These are phyloP conservation scores for Ceratobasidium sp. DNA, from an alignment of 1,284 basidiomycete genomes.

Conservation along the genomic window DNA sequence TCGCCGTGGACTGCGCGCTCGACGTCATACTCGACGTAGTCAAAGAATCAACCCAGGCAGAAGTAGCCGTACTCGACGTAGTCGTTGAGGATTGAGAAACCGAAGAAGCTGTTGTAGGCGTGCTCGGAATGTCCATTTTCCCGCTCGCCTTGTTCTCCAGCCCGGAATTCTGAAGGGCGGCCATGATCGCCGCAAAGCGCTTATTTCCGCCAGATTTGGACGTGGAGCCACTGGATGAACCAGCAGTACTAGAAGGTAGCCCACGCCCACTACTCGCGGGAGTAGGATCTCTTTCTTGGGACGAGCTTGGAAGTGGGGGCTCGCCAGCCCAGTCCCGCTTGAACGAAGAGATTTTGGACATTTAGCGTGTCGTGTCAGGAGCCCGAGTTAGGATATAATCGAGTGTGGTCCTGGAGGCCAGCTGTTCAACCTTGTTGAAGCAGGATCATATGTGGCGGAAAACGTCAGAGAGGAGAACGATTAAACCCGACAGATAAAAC, in stretches of 20 bases:
- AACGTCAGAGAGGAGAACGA: background rate
- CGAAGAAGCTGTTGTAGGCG: background rate
- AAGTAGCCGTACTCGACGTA: background rate
- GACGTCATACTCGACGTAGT: constrained; percentile 4
- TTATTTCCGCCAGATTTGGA: constrained; percentile 5
- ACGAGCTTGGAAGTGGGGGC: background rate
- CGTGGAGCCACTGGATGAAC: background rate
- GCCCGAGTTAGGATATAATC: background rate
- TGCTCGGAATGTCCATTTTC: background rate
- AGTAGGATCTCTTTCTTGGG: background rate
- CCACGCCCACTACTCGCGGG: background rate
- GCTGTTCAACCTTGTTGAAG: background rate
- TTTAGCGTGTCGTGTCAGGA: background rate
- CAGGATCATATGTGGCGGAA: constrained; percentile 1
- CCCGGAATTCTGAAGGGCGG: constrained; percentile 7
- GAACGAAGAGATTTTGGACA: constrained; percentile 36
- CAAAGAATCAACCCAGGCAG: constrained; percentile 17
- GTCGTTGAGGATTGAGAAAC: background rate
- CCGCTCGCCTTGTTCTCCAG: constrained; percentile 29
- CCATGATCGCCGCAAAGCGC: constrained; percentile 33
- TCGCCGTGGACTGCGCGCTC: background rate
- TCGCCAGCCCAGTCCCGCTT: constrained; percentile 35
- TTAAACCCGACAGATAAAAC: background rate
- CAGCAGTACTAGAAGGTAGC: background rate
- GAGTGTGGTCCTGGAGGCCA: background rate